These are phyloP conservation scores for Mallotus repandus DNA, from an alignment of 441 rosid species.

Conservation along the genomic window DNA sequence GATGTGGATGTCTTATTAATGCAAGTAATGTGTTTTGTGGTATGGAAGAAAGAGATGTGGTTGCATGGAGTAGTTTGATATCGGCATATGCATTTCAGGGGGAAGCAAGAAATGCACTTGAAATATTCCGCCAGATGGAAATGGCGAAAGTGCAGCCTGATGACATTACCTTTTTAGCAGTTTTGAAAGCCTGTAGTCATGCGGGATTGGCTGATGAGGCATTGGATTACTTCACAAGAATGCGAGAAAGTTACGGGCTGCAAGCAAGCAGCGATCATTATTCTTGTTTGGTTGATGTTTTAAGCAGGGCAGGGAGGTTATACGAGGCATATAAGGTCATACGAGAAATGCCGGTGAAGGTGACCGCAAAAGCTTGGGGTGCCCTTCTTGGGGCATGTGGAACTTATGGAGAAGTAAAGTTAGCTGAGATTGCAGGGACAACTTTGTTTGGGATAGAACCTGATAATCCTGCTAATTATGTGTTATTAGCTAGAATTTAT, in stretches of 20 bases:
- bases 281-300: conserved; percentile 61
- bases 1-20: conserved; percentile 42
- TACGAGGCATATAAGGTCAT: conserved; percentile 53
- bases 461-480: conserved; percentile 57
- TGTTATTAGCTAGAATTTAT: conserved; percentile 51
- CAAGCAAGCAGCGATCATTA: conserved; percentile 54
- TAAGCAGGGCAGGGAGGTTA: conserved; percentile 63
- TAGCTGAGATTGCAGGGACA: conserved; percentile 57
- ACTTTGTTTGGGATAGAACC: conserved; percentile 59
- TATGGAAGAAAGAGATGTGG: conserved; percentile 48
- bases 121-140: conserved; percentile 54
- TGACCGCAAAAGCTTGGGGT: conserved; percentile 68
- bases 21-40: conserved; percentile 37
- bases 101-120: conserved; percentile 47
- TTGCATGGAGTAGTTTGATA: conserved; percentile 67
- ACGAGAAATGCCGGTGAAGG: conserved; percentile 48
- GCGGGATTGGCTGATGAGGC: conserved; percentile 64
- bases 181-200: conserved; percentile 67
- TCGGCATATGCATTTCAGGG: conserved; percentile 63
- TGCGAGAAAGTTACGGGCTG: conserved; percentile 43
- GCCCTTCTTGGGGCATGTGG: conserved; percentile 65
- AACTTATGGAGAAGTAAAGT: conserved; percentile 58
- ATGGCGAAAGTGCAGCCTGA: conserved; percentile 47
- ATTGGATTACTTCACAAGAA: conserved; percentile 39
- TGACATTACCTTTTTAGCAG: conserved; percentile 52